phyloP scores from a whole-genome alignment of 192 early-diverging fungal species.

The Dissophora ornata region DNA sequence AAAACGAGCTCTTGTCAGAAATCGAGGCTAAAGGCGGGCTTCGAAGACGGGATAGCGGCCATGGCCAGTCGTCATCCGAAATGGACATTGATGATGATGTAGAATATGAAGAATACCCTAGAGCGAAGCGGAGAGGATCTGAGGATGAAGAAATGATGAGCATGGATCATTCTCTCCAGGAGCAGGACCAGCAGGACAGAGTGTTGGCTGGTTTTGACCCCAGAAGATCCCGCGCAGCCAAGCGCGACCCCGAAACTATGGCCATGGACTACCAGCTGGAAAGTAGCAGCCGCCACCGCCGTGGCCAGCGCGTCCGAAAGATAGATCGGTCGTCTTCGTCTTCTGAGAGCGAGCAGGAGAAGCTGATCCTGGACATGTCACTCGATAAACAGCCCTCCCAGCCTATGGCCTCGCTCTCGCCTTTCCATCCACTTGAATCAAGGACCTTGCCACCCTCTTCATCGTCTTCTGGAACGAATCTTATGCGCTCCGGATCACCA shows the following conservation, averaged over 20 bases:
- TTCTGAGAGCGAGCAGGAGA: conserved; percentile 32
- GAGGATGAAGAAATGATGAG: conserved; percentile 18
- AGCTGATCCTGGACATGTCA: conserved; percentile 43
- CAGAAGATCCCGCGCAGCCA: conserved; percentile 1
- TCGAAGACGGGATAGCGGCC: conserved; percentile 48
- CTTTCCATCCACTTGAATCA: conserved; percentile 15
- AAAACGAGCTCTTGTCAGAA: conserved; percentile 29
- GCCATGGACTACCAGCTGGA: conserved; percentile 38
- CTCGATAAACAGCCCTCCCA: conserved; percentile 19
- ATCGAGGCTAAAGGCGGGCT: conserved; percentile 52
- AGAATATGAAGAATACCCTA: conserved; percentile 26
- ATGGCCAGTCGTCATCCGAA: conserved; percentile 43
- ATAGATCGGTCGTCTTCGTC: conserved; percentile 12
- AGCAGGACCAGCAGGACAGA: background rate
- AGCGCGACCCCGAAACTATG: conserved; percentile 29
- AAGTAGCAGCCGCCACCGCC: conserved; percentile 10
- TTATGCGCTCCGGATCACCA: conserved; percentile 12
- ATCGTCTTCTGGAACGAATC: background rate
- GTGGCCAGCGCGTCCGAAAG: conserved; percentile 25
- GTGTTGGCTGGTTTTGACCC: background rate
- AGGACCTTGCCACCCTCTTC: conserved; percentile 12
- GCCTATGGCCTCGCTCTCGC: background rate
- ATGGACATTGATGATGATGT: conserved; percentile 48
- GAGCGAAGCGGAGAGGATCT: too few species aligned
- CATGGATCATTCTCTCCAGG: background rate